A percentile compares a stretch with the other conserved stretches of the same genome.
phyloP scores from a whole-genome alignment of 257 asterid species.

The Solanum dulcamara region DNA sequence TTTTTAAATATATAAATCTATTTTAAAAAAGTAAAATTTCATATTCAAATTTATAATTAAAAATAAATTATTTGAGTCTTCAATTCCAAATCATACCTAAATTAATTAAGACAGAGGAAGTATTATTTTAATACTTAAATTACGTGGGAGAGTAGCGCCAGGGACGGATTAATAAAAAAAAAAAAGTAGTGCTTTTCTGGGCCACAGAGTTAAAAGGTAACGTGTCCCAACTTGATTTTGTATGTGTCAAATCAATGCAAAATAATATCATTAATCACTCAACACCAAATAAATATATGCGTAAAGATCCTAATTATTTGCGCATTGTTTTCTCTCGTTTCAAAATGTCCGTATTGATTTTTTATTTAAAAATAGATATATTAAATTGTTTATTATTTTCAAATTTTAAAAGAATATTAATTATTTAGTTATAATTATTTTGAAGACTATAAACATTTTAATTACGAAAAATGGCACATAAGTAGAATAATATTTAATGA shows the following conservation, averaged over 20 bases:
- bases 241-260: neutral
- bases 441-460: too few relatives aligned
- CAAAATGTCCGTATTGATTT: neutral
- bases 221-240: neutral
- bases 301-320: neutral
- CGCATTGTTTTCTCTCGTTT: neutral
- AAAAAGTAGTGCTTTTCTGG: neutral
- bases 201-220: neutral
- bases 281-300: neutral
- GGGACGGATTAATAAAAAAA: neutral
- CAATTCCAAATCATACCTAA: too few relatives aligned
- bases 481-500: too few relatives aligned
- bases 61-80: neutral
- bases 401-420: neutral
- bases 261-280: neutral
- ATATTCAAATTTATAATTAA: too few relatives aligned
- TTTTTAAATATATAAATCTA: too few relatives aligned
- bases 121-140: too few relatives aligned
- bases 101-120: neutral
- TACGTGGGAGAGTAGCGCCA: neutral
- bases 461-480: too few relatives aligned
- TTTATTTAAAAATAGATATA: too few relatives aligned
- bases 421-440: too few relatives aligned
- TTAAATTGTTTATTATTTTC: too few relatives aligned
- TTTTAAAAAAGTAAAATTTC: neutral